Evolutionary conservation across 805 yeast genomes (phyloP).

Genomic region (Kluyveromyces siamensis): DNA sequence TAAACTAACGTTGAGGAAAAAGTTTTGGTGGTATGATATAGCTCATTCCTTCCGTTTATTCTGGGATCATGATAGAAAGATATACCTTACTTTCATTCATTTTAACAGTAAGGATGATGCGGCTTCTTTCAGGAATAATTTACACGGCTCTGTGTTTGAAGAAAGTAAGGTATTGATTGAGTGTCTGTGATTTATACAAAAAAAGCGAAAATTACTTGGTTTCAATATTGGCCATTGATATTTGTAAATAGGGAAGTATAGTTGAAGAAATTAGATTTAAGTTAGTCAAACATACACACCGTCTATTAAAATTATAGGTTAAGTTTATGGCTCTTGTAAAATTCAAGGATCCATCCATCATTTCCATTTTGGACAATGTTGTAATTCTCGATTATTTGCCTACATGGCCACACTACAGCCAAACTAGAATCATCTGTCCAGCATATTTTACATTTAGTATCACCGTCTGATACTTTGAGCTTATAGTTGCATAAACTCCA

Average conservation of each 20-base stretch:
- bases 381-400: not conserved
- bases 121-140: conserved; percentile 39
- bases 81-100: conserved; percentile 18
- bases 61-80: conserved; percentile 13
- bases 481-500: conserved; percentile 1
- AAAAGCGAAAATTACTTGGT: not conserved
- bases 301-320: not conserved
- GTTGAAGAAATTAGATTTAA: not conserved
- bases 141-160: conserved; percentile 35
- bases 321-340: not conserved
- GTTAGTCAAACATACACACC: not conserved
- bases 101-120: conserved; percentile 42
- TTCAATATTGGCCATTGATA: not conserved
- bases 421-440: not conserved
- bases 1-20: conserved; percentile 6
- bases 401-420: not conserved
- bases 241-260: not conserved
- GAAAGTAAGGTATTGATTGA: conserved; percentile 18
- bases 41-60: conserved; percentile 20
- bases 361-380: not conserved
- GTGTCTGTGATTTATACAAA: conserved; percentile 3
- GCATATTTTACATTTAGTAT: not conserved
- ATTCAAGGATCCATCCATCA: not conserved
- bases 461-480: not conserved
- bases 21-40: conserved; percentile 26